These are phyloP conservation scores for Candida silvatica DNA, from an alignment of 805 yeast genomes.

Conservation along the genomic window DNA sequence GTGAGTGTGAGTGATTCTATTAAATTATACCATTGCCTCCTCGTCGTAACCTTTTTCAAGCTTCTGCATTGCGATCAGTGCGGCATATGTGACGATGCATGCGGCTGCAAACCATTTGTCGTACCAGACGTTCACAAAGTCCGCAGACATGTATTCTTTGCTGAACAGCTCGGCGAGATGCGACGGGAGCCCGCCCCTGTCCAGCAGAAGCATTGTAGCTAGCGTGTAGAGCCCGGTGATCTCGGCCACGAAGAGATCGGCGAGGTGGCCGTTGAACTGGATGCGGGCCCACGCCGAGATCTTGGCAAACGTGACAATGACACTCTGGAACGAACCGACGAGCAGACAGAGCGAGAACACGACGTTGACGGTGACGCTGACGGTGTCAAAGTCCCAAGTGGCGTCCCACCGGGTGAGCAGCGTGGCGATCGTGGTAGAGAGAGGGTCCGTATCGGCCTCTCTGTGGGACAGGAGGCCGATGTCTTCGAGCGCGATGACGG, in stretches of 20 bases:
- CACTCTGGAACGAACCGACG: slow-evolving; percentile 57
- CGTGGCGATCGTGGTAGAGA: slow-evolving; percentile 40
- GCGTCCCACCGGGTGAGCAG: slow-evolving; percentile 21
- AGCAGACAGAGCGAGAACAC: slow-evolving; percentile 51
- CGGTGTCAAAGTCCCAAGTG: slow-evolving; percentile 27
- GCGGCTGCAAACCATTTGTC: slow-evolving; percentile 41
- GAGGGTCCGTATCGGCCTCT: slow-evolving; percentile 15
- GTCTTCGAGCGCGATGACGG: slow-evolving; percentile 19
- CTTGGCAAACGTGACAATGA: slow-evolving; percentile 50
- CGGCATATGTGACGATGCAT: slow-evolving; percentile 26
- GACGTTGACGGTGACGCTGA: slow-evolving; percentile 39
- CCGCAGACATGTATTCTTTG: slow-evolving; percentile 13
- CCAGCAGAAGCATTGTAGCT: slow-evolving; percentile 40
- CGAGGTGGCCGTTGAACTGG: slow-evolving; percentile 19
- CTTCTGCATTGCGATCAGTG: slow-evolving; percentile 17
- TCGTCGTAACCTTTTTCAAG: slow-evolving; percentile 24
- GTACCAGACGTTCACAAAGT: slow-evolving; percentile 42
- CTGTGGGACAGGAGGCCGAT: slow-evolving; percentile 1
- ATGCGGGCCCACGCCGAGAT: slow-evolving; percentile 20
- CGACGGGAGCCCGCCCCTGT: slow-evolving; percentile 36
- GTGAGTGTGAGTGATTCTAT: too few relatives aligned
- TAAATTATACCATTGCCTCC: slow-evolving; percentile 18
- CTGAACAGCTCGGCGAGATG: slow-evolving; percentile 27
- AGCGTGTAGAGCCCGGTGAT: slow-evolving; percentile 41
- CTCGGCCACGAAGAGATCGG: slow-evolving; percentile 27